Percentiles rank a stretch among this genome's conserved stretches.
Evolutionary conservation across 177 flowering plant genomes (phyloP).

Genomic region (Vitis hybrid): DNA sequence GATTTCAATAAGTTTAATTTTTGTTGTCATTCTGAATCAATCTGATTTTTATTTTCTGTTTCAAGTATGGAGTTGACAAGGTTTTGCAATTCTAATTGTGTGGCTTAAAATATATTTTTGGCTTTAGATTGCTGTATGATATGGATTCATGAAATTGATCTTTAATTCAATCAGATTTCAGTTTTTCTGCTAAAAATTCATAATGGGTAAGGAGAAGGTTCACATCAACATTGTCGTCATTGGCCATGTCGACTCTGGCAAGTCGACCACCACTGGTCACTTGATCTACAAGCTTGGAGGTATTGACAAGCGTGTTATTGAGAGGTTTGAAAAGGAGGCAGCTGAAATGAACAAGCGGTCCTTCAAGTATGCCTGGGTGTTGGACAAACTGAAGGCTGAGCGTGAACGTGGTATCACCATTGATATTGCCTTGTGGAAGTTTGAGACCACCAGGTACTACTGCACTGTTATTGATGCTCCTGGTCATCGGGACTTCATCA

Average conservation of each 20-base stretch:
- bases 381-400: slow-evolving; percentile 87
- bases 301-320: slow-evolving; percentile 89
- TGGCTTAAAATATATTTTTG: no score
- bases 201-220: slow-evolving; percentile 81
- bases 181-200: slow-evolving; percentile 16
- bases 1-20: no score
- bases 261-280: slow-evolving; percentile 83
- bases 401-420: slow-evolving; percentile 85
- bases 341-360: slow-evolving; percentile 91
- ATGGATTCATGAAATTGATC: neutral
- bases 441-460: slow-evolving; percentile 80
- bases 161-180: neutral
- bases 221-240: slow-evolving; percentile 84
- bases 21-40: no score
- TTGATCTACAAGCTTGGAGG: slow-evolving; percentile 89
- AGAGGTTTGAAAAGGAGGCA: slow-evolving; percentile 84
- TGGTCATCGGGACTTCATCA: slow-evolving; percentile 79
- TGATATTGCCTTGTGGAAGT: slow-evolving; percentile 81
- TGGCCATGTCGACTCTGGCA: slow-evolving; percentile 88
- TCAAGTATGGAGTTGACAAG: no score
- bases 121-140: no score
- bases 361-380: slow-evolving; percentile 87
- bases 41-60: no score
- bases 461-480: slow-evolving; percentile 88
- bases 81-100: no score